A percentile compares a stretch with the other conserved stretches of the same genome.
Evolutionary conservation across 306 rosid genomes (phyloP).

Genomic region (Cicer bijugum): DNA sequence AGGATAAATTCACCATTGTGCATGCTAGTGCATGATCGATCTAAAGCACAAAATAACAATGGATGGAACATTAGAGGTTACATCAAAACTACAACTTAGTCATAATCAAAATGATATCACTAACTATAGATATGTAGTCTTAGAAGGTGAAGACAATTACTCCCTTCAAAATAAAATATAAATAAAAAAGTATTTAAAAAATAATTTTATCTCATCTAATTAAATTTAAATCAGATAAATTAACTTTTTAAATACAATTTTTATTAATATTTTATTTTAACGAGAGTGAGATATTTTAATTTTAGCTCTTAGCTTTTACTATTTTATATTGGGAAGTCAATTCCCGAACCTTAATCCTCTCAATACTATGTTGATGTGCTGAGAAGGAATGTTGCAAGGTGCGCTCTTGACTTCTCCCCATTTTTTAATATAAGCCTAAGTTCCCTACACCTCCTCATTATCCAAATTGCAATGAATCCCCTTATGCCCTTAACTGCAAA

Average conservation of each 20-base stretch:
- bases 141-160: conserved; percentile 46
- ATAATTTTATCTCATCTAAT: no score
- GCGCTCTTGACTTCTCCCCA: conserved; percentile 97
- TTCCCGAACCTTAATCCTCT: conserved; percentile 94
- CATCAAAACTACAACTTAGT: conserved; percentile 51
- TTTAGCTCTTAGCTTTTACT: conserved; percentile 46
- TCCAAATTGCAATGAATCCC: conserved; percentile 41
- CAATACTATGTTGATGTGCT: conserved; percentile 27
- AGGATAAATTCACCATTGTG: conserved; percentile 13
- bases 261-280: no score
- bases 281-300: conserved; percentile 30
- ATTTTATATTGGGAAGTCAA: conserved; percentile 75
- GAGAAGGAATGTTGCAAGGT: conserved; percentile 69
- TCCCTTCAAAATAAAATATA: no score
- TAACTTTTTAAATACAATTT: no score
- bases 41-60: conserved; percentile 41
- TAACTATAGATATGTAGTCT: conserved; percentile 35
- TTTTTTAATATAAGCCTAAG: conserved; percentile 44
- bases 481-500: conserved; percentile 51
- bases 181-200: no score
- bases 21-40: conserved; percentile 26
- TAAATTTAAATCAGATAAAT: no score
- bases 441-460: conserved; percentile 44
- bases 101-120: conserved; percentile 37
- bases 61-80: conserved; percentile 43